Base-by-base conservation (phyloP, 306 rosid genomes). In the Crotalaria pallida region DNA sequence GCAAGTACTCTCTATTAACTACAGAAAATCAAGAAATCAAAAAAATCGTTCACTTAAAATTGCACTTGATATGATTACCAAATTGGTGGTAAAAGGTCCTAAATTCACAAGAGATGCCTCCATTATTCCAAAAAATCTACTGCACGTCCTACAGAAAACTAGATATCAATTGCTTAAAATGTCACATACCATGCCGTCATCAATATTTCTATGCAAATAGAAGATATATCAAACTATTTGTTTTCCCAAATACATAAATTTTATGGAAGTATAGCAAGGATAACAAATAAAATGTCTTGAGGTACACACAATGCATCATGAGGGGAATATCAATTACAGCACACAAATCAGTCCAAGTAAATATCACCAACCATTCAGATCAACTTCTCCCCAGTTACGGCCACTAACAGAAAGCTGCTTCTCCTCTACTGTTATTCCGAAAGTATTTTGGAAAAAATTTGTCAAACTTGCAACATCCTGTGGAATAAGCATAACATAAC, bases 341-440 rank as follows among this genome's bases (percentile, higher is more conserved):
- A n/a, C 11, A 49, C 48, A 69, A 79, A 52, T n/a, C 49, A 41
- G 45, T 60, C 36, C 16, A 58, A 21, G 60, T 68, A 61, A 75
- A 76, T 16, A 73, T 55, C 55, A 72, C 88, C 72, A 55, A 95
- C 99, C 99, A 43, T 84, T 91, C 85, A 91, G 84, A 79, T 91
- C 96, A 70, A 95, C 91, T 52, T 95, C 99, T 75, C 99, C 99
- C 97, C 97, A 95, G 57, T 87, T 95, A 55, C 97, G 99, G 16
- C 99, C 99, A 43, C 93, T 89, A 47, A 95, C 92, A 80, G 97
- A 95, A 77, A 95, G 92, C 59, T 95, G 97, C 70, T 87, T 95
- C 79, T 95, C 99, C 84, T 77, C 93, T 4, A 87, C 86, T 3
- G 83, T 43, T 83, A 91, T 58, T 56, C 97, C 96, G 10, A 88